These are phyloP conservation scores for Erigeron canadensis DNA, from an alignment of 129 eudicot species.

Conservation along the genomic window DNA sequence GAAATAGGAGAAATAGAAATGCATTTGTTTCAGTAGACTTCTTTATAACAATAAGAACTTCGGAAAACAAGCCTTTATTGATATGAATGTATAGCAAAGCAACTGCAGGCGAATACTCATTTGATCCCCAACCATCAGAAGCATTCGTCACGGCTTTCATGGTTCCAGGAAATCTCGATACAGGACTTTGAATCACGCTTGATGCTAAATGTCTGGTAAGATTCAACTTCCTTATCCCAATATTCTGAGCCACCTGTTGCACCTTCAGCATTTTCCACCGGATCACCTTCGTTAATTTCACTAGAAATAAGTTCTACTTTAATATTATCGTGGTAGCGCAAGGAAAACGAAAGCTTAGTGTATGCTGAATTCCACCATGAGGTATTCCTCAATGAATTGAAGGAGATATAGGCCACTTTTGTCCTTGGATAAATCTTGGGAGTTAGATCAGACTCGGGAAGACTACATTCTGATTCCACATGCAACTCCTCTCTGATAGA, in stretches of 20 bases:
- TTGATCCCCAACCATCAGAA: too few species aligned
- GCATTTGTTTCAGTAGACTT: too few species aligned
- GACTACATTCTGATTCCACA: not conserved
- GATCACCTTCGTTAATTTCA: not conserved
- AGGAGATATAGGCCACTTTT: not conserved
- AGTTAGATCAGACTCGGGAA: not conserved
- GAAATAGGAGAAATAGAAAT: too few species aligned
- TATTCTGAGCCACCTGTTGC: not conserved
- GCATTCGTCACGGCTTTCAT: too few species aligned
- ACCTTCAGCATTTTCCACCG: not conserved
- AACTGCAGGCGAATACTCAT: too few species aligned
- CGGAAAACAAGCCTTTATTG: too few species aligned
- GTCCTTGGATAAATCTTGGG: not conserved
- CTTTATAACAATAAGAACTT: too few species aligned
- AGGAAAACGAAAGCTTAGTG: not conserved
- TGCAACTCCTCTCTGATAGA: not conserved
- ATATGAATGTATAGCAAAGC: too few species aligned
- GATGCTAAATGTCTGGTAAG: not conserved
- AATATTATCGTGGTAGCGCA: too few species aligned
- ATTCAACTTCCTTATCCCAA: slow-evolving; percentile 1
- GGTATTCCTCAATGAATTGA: slow-evolving; percentile 12
- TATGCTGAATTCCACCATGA: slow-evolving; percentile 1
- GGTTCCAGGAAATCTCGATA: not conserved
- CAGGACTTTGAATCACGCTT: slow-evolving; percentile 3
- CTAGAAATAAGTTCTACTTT: not conserved